Evolutionary conservation across 305 asterid species (phyloP), one percentile per base, ranked within the genome.

Genomic region (Petunia hybrid): DNA sequence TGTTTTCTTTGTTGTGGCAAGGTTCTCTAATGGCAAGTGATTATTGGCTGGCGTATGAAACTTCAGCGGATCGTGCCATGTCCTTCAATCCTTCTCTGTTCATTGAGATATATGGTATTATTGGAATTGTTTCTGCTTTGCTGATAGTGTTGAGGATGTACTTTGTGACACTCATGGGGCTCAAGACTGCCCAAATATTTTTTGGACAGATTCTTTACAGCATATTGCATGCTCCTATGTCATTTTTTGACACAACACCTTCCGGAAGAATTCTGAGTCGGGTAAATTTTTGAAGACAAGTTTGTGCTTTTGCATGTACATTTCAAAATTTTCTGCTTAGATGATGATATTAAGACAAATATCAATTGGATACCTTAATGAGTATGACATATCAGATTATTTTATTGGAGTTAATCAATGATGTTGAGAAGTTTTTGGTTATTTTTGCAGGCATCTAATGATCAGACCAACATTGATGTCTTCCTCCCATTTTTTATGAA

Each of bases 221-320:
- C 87, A 93, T 97, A 76, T 84, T 94, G 51, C 99, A 94, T 66
- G 99, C 99, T 41, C 99, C 99, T 1, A 94, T 97, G 98, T 88
- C 99, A 65, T 97, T 95, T 88, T 97, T 97, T 38, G 99, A 97
- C 77, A 97, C 99, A 0, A 97, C 99, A 62, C 99, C 99, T 53
- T 97, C 99, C 2, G 99, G 99, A 87, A 91, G 99, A 80, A 93
- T 97, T 80, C 88, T 97, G 43, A 97, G 98, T 60, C 90, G 99
- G 97, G 99, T 94, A 93, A 87, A 65, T 41, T 80, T 78, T 53
- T 79, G 5, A 36, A 22, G n/a, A 71, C 59, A 40, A 68, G 31
- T 78, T 61, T 45, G 22, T 43, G 61, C 70, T 60, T 45, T 78
- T 38, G 73, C 64, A 53, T 74, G 48, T 51, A 12, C 6, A 51